A percentile compares a stretch with the other conserved stretches of the same genome.
phyloP scores from a whole-genome alignment of 106 monocot genomes.

The Triglochin maritima region DNA sequence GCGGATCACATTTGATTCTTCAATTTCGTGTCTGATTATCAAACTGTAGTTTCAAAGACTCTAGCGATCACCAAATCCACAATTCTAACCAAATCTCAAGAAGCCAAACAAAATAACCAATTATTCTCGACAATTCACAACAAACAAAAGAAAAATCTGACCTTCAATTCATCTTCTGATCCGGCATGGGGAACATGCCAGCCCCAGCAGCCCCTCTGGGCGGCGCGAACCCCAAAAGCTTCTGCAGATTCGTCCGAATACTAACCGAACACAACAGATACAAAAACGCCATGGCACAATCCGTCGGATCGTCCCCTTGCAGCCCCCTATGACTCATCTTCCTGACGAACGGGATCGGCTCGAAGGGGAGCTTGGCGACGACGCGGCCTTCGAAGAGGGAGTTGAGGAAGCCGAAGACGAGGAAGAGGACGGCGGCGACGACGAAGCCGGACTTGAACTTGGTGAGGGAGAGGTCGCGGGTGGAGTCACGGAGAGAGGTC shows the following conservation, averaged over 20 bases:
- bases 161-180: slow-evolving; percentile 61
- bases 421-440: slow-evolving; percentile 84
- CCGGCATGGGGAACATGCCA: slow-evolving; percentile 74
- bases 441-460: slow-evolving; percentile 99
- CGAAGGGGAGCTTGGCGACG: slow-evolving; percentile 92
- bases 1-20: too few species aligned
- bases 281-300: slow-evolving; percentile 95
- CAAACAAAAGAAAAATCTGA: not conserved
- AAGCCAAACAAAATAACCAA: too few species aligned
- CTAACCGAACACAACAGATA: slow-evolving; percentile 94
- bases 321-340: slow-evolving; percentile 97
- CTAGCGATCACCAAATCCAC: too few species aligned
- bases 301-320: slow-evolving; percentile 66
- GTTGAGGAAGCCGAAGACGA: slow-evolving; percentile 92
- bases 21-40: too few species aligned
- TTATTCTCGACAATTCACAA: too few species aligned
- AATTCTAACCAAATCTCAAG: too few species aligned
- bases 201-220: slow-evolving; percentile 70
- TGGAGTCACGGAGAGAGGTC: slow-evolving; percentile 74
- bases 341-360: slow-evolving; percentile 54
- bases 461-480: slow-evolving; percentile 85
- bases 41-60: too few species aligned
- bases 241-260: slow-evolving; percentile 95
- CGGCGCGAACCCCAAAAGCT: slow-evolving; percentile 85
- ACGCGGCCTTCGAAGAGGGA: slow-evolving; percentile 89